Percentiles rank a stretch among this genome's conserved stretches.
phyloP scores from a whole-genome alignment of 164 flowering plant species.

The Annona cherimola region DNA sequence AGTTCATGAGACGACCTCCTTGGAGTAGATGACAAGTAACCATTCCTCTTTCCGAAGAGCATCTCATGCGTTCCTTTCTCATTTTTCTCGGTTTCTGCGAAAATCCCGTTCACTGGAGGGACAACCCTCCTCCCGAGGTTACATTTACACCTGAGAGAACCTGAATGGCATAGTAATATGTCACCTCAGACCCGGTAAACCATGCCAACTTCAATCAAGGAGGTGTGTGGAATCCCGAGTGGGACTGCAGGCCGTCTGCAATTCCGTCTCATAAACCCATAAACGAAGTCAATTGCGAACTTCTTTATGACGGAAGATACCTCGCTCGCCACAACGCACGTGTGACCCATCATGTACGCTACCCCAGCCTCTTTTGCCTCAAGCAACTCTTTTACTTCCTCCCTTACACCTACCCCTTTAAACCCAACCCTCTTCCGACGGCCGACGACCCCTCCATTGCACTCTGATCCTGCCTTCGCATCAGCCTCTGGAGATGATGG shows the following conservation, averaged over 20 bases:
- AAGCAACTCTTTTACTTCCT: conserved; percentile 30
- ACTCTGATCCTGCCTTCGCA: conserved; percentile 4
- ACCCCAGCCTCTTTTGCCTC: conserved; percentile 51
- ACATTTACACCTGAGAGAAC: neutral
- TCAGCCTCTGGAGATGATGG: conserved; percentile 9
- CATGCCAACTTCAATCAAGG: conserved; percentile 59
- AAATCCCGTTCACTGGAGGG: neutral
- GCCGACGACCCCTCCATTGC: conserved; percentile 6
- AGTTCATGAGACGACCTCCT: no score
- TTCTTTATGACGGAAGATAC: conserved; percentile 42
- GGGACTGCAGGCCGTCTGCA: conserved; percentile 44
- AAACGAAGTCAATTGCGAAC: conserved; percentile 37
- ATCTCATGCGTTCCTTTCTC: no score
- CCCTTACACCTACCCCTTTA: conserved; percentile 17
- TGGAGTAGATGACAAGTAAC: no score
- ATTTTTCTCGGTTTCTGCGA: neutral
- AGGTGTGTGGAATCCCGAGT: conserved; percentile 44
- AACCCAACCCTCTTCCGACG: conserved; percentile 24
- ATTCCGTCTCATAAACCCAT: conserved; percentile 47
- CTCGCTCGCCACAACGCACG: conserved; percentile 34
- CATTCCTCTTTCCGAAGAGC: no score
- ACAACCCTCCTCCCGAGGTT: neutral
- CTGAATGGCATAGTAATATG: neutral
- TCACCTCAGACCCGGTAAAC: conserved; percentile 38
- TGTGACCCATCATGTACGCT: conserved; percentile 57